phyloP scores from a whole-genome alignment of 1,139 yeast genomes.

The Pichia sp. region DNA sequence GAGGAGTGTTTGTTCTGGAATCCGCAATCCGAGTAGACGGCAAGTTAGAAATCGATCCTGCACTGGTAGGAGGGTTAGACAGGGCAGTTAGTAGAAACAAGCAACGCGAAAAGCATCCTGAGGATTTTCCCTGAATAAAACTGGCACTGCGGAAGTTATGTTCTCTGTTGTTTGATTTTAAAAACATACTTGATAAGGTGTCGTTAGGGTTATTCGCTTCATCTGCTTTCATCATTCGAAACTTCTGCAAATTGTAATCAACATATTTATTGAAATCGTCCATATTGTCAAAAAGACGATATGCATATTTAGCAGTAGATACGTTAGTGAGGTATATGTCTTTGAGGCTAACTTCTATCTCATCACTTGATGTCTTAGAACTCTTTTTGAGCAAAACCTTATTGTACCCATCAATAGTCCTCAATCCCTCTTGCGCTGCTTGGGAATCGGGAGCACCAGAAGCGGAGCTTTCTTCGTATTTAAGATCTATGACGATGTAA shows the following conservation, averaged over 20 bases:
- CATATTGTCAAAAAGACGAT: conserved; percentile 19
- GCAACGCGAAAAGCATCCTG: too few relatives aligned
- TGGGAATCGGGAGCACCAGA: conserved; percentile 13
- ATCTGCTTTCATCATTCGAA: too few relatives aligned
- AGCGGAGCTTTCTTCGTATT: too few relatives aligned
- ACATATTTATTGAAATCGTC: conserved; percentile 13
- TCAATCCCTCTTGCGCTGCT: conserved; percentile 26
- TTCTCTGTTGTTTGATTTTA: too few relatives aligned
- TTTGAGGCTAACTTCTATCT: conserved; percentile 7
- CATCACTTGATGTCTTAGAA: conserved; percentile 4
- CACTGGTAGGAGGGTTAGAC: neutral
- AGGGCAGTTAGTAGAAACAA: conserved; percentile 13
- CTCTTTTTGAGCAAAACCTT: conserved; percentile 33
- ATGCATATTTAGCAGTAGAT: conserved; percentile 9
- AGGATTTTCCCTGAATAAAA: too few relatives aligned
- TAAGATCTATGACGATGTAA: too few relatives aligned
- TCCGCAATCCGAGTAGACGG: too few relatives aligned
- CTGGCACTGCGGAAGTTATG: too few relatives aligned
- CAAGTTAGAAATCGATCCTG: too few relatives aligned
- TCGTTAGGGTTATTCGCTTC: too few relatives aligned
- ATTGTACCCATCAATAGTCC: conserved; percentile 48
- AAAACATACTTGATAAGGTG: too few relatives aligned
- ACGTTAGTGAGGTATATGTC: conserved; percentile 12
- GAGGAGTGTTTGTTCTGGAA: conserved; percentile 9
- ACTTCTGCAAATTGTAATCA: conserved; percentile 7